phyloP scores from a whole-genome alignment of 1,284 basidiomycete genomes.

The Amylostereum chailletii region DNA sequence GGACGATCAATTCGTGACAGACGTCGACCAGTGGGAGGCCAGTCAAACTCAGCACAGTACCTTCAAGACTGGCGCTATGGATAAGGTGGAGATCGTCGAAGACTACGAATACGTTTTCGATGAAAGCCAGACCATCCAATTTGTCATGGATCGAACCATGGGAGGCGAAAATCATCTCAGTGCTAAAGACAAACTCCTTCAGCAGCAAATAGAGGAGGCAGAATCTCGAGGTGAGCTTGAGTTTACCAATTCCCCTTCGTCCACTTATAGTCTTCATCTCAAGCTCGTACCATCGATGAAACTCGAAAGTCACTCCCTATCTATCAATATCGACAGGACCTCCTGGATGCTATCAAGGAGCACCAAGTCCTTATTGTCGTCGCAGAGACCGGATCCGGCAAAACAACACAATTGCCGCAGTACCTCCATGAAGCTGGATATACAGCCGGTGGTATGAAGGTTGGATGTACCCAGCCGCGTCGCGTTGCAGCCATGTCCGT shows the following conservation, averaged over 20 bases:
- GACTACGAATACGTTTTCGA: slow-evolving; percentile 98
- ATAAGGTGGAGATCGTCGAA: slow-evolving; percentile 74
- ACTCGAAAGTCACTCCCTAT: slow-evolving; percentile 90
- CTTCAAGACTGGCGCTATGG: slow-evolving; percentile 83
- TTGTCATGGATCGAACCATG: slow-evolving; percentile 80
- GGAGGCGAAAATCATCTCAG: slow-evolving; percentile 66
- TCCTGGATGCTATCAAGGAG: slow-evolving; percentile 83
- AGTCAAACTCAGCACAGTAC: slow-evolving; percentile 87
- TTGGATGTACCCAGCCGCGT: slow-evolving; percentile 97
- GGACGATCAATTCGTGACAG: slow-evolving; percentile 89
- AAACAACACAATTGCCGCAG: slow-evolving; percentile 97
- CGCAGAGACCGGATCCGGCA: slow-evolving; percentile 93
- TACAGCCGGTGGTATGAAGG: slow-evolving; percentile 79
- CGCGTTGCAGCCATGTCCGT: slow-evolving; percentile 99
- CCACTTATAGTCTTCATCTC: no score
- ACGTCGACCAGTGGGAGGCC: slow-evolving; percentile 95
- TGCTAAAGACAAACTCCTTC: slow-evolving; percentile 80
- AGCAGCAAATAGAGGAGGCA: slow-evolving; percentile 86
- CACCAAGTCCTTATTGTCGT: slow-evolving; percentile 92
- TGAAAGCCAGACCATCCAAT: slow-evolving; percentile 93
- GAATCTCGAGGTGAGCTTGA: slow-evolving; percentile 72
- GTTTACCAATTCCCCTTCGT: no score
- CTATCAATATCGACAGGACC: slow-evolving; percentile 76
- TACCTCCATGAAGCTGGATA: slow-evolving; percentile 98
- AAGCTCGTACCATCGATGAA: slow-evolving; percentile 83